A percentile compares a stretch with the other conserved stretches of the same genome.
These are phyloP conservation scores for Mycena amicta DNA, from an alignment of 768 basidiomycete species.

Conservation along the genomic window DNA sequence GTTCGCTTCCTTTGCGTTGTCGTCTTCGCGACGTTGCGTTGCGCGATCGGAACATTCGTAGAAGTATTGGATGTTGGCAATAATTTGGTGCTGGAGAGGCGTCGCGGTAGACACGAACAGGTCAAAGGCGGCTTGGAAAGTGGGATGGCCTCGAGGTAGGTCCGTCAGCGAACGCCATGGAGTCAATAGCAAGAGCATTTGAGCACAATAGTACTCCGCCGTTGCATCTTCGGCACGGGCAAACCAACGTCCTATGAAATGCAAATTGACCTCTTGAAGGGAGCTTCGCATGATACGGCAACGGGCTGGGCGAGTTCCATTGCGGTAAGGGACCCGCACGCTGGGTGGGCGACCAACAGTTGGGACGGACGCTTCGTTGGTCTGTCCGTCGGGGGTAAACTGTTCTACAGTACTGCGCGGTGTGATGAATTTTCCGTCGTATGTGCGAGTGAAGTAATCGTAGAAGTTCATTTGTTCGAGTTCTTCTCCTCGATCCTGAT, in stretches of 20 bases:
- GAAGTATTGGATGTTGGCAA: constrained; percentile 36
- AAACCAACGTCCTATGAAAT: constrained; percentile 37
- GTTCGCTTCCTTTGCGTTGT: not conserved
- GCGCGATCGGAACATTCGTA: constrained; percentile 29
- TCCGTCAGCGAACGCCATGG: constrained; percentile 37
- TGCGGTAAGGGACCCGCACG: not conserved
- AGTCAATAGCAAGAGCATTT: constrained; percentile 35
- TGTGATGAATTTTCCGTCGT: constrained; percentile 22
- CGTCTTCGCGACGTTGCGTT: not conserved
- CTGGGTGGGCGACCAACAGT: not conserved
- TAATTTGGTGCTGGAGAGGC: not conserved
- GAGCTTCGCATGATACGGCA: not conserved
- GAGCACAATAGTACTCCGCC: constrained; percentile 27
- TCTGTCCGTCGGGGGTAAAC: not conserved
- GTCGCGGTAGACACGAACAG: constrained; percentile 13
- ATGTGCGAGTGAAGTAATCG: constrained; percentile 2
- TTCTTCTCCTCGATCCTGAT: constrained; percentile 18
- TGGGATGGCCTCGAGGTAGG: constrained; percentile 16
- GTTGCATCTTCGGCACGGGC: constrained; percentile 23
- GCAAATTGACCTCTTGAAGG: constrained; percentile 11
- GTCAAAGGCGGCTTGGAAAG: constrained; percentile 28
- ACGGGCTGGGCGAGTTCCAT: not conserved
- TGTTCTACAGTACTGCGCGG: too few relatives aligned
- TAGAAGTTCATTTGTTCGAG: constrained; percentile 4
- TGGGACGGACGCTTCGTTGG: not conserved